Percentiles rank a stretch among this genome's conserved stretches.
Conservation (phyloP, 768 basidiomycete genomes). For the Austroboletus festivus region DNA sequence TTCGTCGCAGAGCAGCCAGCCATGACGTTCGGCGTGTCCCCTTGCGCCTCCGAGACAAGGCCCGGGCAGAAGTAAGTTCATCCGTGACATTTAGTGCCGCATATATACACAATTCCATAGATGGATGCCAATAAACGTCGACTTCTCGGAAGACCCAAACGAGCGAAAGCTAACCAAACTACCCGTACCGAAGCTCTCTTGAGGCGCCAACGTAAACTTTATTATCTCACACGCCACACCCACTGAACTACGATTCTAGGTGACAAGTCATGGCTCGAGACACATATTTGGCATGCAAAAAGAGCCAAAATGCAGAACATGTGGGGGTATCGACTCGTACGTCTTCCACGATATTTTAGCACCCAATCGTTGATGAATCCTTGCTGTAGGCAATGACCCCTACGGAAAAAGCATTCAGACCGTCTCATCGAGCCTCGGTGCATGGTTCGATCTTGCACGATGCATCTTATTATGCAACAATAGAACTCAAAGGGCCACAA, state of each 20-base stretch:
- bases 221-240: background rate
- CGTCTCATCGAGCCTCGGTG: conserved; percentile 84
- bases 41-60: conserved; percentile 74
- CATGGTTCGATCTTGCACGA: conserved; percentile 89
- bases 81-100: background rate
- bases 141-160: conserved; percentile 49
- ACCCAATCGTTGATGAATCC: background rate
- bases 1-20: conserved; percentile 89
- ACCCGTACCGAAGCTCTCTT: conserved; percentile 58
- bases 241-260: conserved; percentile 40
- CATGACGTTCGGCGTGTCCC: conserved; percentile 94
- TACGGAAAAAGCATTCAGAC: conserved; percentile 88
- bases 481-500: conserved; percentile 71
- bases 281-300: conserved; percentile 97
- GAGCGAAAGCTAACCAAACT: conserved; percentile 58
- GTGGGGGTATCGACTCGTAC: conserved; percentile 90
- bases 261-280: conserved; percentile 91
- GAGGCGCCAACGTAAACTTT: conserved; percentile 65
- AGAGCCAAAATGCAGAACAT: conserved; percentile 91
- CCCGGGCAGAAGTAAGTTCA: conserved; percentile 68
- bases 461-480: conserved; percentile 75
- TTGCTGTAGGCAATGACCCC: conserved; percentile 67
- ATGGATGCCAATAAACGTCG: conserved; percentile 52
- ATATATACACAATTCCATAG: conserved; percentile 38
- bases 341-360: background rate